Evolutionary conservation across 306 rosid genomes (phyloP).

Genomic region (Prunus mume): DNA sequence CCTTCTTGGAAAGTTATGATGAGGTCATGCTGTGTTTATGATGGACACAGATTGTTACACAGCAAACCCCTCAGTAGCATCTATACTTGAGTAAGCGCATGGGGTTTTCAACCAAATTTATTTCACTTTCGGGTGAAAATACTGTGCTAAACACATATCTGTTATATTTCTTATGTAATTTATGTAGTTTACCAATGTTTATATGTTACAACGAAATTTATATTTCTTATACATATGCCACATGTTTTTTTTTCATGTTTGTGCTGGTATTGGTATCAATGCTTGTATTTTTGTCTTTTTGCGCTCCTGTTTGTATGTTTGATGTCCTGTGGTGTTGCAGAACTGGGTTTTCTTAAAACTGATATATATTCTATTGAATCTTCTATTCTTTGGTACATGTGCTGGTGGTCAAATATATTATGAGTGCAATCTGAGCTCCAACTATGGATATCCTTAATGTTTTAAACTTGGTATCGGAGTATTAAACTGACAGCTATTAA

Average conservation of each 20-base stretch:
- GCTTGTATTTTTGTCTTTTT: neutral
- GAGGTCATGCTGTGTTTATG: neutral
- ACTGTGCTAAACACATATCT: neutral
- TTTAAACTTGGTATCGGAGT: neutral
- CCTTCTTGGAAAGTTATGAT: neutral
- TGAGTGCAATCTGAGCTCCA: neutral
- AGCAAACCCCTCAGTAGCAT: neutral
- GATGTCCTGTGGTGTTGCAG: constrained; percentile 4
- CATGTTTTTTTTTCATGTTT: neutral
- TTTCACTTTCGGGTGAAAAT: neutral
- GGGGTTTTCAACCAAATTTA: neutral
- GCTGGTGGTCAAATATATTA: neutral
- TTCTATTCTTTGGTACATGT: neutral
- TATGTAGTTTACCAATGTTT: neutral
- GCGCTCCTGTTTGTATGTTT: neutral
- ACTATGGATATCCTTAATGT: neutral
- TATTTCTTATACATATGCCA: neutral
- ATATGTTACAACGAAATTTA: neutral
- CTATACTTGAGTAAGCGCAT: neutral
- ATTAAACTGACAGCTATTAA: constrained; percentile 22
- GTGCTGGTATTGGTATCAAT: neutral
- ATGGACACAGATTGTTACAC: neutral
- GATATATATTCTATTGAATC: neutral
- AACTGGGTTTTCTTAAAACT: constrained; percentile 5
- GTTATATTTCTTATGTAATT: neutral